Evolutionary conservation across 306 rosid species (phyloP), one percentile per base, ranked within the genome.

Genomic region (Delonix regia): DNA sequence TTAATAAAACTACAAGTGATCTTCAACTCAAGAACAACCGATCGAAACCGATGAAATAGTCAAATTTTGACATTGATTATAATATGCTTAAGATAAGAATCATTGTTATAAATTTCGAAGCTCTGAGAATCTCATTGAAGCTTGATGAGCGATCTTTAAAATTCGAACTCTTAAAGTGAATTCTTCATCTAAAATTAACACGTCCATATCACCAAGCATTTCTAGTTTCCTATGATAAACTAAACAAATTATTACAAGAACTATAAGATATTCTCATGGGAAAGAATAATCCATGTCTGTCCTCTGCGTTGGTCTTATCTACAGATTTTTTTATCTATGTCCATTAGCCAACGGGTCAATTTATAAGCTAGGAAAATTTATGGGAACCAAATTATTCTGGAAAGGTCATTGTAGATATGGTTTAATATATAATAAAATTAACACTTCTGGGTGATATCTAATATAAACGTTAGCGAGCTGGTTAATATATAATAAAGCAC

Each of bases 311-410:
- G 77, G 67, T 75, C 69, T 75, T 60, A 75, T 81, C 73, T 52
- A 68, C 18, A 59, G 39, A 47, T 9, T 69, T 38, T 51, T 69
- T 74, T 68, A 80, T 69, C 38, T 13, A 9, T 69, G 77, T 59
- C 77, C n/a, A 22, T n/a, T 75, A 59, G 56, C 71, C 44, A 84
- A 56, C 56, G 33, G 49, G 53, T 59, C 73, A 59, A 80, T 73
- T 62, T 14, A 52, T 57, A 65, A 24, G 51, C 9, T 33, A 47
- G 9, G 30, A 49, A 47, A 27, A n/a, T 10, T 25, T 48, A 30
- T 34, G 52, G 4, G 36, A 79, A 22, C 55, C 55, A 33, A 21
- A 78, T 38, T 34, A 75, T 78, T 65, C 64, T 76, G 72, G 21
- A 27, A 44, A 12, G 15, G 78, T 64, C 53, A 48, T 22, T 63